Conservation (phyloP, 2,329 filamentous ascomycete genomes). For the Anisogramma anomala region DNA sequence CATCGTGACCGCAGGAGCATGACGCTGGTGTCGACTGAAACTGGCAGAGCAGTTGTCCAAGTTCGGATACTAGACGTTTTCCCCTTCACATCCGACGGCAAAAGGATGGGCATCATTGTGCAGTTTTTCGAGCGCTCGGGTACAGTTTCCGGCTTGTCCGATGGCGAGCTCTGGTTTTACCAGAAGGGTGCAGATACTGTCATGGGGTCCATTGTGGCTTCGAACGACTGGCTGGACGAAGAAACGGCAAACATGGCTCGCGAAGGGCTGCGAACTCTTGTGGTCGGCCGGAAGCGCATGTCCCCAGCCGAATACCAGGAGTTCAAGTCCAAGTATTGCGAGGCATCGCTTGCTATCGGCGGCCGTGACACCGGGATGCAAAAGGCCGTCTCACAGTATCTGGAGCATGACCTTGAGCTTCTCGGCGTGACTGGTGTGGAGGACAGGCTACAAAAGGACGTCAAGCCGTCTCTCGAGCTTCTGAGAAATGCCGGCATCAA, state of each 20-base stretch:
- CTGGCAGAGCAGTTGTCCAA: conserved; percentile 62
- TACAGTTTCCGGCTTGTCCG: conserved; percentile 35
- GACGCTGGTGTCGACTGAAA: conserved; percentile 65
- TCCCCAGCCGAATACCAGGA: conserved; percentile 68
- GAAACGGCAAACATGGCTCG: conserved; percentile 99
- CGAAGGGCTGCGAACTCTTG: conserved; percentile 85
- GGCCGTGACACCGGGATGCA: conserved; percentile 75
- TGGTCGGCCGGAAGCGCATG: conserved; percentile 84
- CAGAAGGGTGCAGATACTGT: conserved; percentile 98
- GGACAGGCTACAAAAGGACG: conserved; percentile 89
- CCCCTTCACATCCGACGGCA: conserved; percentile 94
- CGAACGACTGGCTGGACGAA: conserved; percentile 97
- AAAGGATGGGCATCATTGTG: conserved; percentile 95
- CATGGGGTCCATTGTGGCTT: conserved; percentile 88
- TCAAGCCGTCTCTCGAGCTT: conserved; percentile 89
- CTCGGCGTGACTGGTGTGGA: conserved; percentile 97
- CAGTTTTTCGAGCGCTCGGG: conserved; percentile 59
- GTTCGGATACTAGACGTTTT: conserved; percentile 90
- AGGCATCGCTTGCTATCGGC: conserved; percentile 69
- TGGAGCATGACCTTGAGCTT: conserved; percentile 82
- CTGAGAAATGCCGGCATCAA: conserved; percentile 96
- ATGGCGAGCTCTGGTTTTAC: conserved; percentile 91
- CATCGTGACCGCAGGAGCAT: conserved; percentile 83
- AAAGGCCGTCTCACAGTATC: conserved; percentile 62
- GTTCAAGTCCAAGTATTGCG: conserved; percentile 62